These are phyloP conservation scores for Anthostomella pinea DNA, from an alignment of 2,329 filamentous ascomycete genomes.

Conservation along the genomic window DNA sequence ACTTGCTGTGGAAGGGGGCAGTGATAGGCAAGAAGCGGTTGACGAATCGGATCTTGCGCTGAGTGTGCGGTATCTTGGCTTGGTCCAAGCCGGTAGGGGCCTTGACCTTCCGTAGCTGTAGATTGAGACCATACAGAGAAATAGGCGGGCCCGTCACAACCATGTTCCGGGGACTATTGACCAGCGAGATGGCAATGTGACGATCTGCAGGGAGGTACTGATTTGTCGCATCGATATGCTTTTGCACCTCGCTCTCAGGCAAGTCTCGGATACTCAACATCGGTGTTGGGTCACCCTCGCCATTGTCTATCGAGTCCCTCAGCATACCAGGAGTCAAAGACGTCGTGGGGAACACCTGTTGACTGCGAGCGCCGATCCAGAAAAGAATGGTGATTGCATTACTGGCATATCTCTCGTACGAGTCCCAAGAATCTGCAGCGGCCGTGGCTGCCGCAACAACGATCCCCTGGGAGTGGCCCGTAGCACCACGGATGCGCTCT, in stretches of 20 bases:
- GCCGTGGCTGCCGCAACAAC: conserved; percentile 91
- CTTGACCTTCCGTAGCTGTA: conserved; percentile 94
- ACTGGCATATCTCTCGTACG: conserved; percentile 75
- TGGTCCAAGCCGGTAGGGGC: conserved; percentile 96
- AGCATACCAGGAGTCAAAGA: conserved; percentile 88
- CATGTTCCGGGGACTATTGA: conserved; percentile 96
- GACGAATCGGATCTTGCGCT: conserved; percentile 93
- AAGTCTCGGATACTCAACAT: conserved; percentile 98
- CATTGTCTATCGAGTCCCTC: conserved; percentile 89
- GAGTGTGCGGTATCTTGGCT: conserved; percentile 87
- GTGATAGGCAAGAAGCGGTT: conserved; percentile 98
- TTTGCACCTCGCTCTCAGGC: conserved; percentile 82
- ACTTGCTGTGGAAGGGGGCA: conserved; percentile 96
- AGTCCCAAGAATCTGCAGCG: conserved; percentile 88
- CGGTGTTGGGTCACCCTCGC: conserved; percentile 91
- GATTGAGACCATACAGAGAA: conserved; percentile 92
- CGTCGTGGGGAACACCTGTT: conserved; percentile 94
- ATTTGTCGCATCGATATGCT: conserved; percentile 95
- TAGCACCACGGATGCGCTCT: conserved; percentile 80
- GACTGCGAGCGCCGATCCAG: conserved; percentile 96
- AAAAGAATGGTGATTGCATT: conserved; percentile 90
- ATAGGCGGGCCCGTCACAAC: conserved; percentile 96
- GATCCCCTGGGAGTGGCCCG: conserved; percentile 94
- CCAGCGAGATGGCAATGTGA: conserved; percentile 90
- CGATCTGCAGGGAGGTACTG: conserved; percentile 89